Percentiles rank a stretch among this genome's conserved stretches.
These are phyloP conservation scores for Neurospora sp. DNA, from an alignment of 495 filamentous ascomycete genomes.

Conservation along the genomic window DNA sequence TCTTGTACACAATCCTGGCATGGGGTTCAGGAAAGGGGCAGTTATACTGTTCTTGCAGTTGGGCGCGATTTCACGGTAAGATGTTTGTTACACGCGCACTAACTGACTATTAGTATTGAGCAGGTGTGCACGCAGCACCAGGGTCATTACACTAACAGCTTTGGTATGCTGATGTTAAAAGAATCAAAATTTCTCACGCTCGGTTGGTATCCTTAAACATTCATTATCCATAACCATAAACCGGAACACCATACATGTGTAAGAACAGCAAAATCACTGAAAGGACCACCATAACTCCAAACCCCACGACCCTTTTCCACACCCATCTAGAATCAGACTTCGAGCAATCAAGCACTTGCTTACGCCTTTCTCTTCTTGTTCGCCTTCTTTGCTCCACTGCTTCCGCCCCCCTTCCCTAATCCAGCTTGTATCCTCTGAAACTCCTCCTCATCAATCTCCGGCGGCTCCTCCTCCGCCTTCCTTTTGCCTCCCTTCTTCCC, in stretches of 20 bases:
- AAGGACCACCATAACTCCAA: background rate
- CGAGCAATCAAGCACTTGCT: background rate
- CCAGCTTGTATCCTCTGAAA: constrained; percentile 42
- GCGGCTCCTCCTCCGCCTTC: constrained; percentile 39
- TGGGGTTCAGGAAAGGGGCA: no score
- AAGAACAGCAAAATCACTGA: background rate
- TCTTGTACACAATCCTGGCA: no score
- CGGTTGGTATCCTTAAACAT: background rate
- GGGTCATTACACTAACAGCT: no score
- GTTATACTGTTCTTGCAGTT: no score
- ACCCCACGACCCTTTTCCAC: background rate
- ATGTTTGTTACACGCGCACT: no score
- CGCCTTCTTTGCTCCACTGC: constrained; percentile 25
- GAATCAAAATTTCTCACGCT: background rate
- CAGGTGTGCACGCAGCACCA: no score
- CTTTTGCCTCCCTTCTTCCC: constrained; percentile 37
- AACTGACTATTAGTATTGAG: no score
- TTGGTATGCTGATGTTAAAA: background rate
- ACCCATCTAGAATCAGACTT: background rate
- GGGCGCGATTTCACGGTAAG: no score
- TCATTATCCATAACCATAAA: background rate
- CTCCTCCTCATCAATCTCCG: constrained; percentile 57
- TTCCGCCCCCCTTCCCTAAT: background rate
- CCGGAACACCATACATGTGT: background rate
- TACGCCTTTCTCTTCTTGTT: constrained; percentile 23